A percentile compares a stretch with the other conserved stretches of the same genome.
Evolutionary conservation across 2,329 filamentous ascomycete genomes (phyloP).

Genomic region (Phaeosphaeria sp.): DNA sequence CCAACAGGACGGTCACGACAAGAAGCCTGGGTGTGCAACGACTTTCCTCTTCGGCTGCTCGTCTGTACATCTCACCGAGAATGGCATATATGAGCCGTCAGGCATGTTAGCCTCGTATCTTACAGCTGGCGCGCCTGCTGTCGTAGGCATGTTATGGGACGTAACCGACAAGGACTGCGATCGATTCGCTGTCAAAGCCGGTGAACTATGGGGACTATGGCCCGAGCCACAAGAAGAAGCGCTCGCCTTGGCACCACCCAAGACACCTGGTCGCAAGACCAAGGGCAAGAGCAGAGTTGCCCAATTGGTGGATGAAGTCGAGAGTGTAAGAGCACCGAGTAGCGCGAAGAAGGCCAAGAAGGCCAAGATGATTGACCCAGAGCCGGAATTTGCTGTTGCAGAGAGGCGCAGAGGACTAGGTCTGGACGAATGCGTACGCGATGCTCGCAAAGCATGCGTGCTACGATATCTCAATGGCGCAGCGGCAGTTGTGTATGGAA

Average conservation of each 20-base stretch:
- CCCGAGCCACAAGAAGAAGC: constrained; percentile 49
- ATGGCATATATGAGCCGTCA: constrained; percentile 82
- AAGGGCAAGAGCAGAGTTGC: constrained; percentile 40
- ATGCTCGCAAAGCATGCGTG: constrained; percentile 78
- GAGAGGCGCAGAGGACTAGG: constrained; percentile 42
- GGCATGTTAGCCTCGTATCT: constrained; percentile 93
- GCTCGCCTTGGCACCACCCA: constrained; percentile 17
- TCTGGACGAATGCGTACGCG: constrained; percentile 81
- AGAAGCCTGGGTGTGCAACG: constrained; percentile 67
- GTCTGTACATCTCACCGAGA: constrained; percentile 79
- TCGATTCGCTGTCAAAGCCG: constrained; percentile 78
- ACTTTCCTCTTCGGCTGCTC: constrained; percentile 94
- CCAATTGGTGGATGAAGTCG: constrained; percentile 33
- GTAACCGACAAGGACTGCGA: constrained; percentile 98
- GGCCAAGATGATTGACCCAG: constrained; percentile 33
- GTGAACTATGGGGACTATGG: constrained; percentile 86
- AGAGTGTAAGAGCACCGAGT: constrained; percentile 23
- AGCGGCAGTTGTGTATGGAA: constrained; percentile 91
- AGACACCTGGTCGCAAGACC: constrained; percentile 31
- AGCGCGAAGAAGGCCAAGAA: constrained; percentile 29
- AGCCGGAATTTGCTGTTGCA: constrained; percentile 23
- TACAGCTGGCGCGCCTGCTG: constrained; percentile 77
- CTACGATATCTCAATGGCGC: constrained; percentile 92
- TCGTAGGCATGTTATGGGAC: constrained; percentile 95
- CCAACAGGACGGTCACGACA: constrained; percentile 43